Conservation (phyloP, 2,329 filamentous ascomycete species). For the Plectosphaerella sp. region DNA sequence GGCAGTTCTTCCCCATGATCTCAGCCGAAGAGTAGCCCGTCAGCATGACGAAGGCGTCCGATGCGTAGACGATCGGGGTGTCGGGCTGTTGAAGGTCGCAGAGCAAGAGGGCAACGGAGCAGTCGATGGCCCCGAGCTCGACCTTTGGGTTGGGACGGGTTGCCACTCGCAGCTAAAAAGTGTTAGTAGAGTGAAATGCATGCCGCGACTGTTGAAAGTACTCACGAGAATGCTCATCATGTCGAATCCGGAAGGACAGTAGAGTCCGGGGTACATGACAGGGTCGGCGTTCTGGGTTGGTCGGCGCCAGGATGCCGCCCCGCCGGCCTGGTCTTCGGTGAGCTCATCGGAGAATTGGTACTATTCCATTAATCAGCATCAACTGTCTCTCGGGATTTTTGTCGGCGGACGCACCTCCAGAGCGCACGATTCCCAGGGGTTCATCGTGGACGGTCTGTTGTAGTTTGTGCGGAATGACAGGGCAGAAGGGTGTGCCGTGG, state of each 20-base stretch:
- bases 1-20: slow-evolving; percentile 75
- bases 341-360: slow-evolving; percentile 18
- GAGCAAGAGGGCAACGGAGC: slow-evolving; percentile 78
- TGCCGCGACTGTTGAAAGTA: not conserved
- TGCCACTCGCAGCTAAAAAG: slow-evolving; percentile 53
- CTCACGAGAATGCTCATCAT: slow-evolving; percentile 52
- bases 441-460: slow-evolving; percentile 16
- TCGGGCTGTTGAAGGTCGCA: slow-evolving; percentile 74
- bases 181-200: slow-evolving; percentile 8
- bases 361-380: slow-evolving; percentile 8
- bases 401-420: slow-evolving; percentile 21
- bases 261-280: slow-evolving; percentile 52
- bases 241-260: slow-evolving; percentile 50
- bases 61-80: slow-evolving; percentile 78
- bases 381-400: not conserved
- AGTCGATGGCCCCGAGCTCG: slow-evolving; percentile 75
- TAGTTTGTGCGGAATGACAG: slow-evolving; percentile 10
- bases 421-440: slow-evolving; percentile 29
- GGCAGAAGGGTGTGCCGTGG: slow-evolving; percentile 1
- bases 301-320: slow-evolving; percentile 5
- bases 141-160: slow-evolving; percentile 69
- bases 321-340: slow-evolving; percentile 12
- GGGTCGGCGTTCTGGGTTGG: slow-evolving; percentile 28
- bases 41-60: slow-evolving; percentile 71
- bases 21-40: slow-evolving; percentile 75